Base-by-base conservation (phyloP, 192 early-diverging fungal genomes). In the Entomortierella chlamydospora region DNA sequence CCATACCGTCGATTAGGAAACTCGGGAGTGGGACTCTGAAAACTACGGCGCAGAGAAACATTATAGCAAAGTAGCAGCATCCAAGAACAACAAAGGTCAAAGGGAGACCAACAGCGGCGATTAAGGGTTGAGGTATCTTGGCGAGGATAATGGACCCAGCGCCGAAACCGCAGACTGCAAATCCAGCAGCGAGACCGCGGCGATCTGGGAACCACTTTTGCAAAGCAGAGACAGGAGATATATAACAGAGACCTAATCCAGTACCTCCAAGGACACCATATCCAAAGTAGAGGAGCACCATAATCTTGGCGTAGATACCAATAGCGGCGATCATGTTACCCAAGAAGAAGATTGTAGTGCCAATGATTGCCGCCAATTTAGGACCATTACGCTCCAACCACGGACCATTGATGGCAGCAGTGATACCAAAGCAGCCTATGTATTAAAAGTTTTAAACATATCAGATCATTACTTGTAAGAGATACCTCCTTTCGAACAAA, bases 101-200 rank as follows among this genome's bases (percentile, higher is more conserved):
- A 17, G 89, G 87, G 22, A 93, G 81, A 18, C 85, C 88, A 0
- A 86, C 78, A 34, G 72, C 25, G 2, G 86, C 85, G 70, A 94
- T 83, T 39, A 94, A 82, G 45, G 78, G 81, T 58, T 87, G 84
- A 73, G 91, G 90, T 29, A 91, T 84, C 65, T 86, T 86, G 50
- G 91, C 88, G 56, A 90, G 87, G 33, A 92, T 87, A 65, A 94
- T 88, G 29, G 89, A 87, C 0, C 93, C 93, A 41, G 87, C 90
- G 51, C 91, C 93, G 83, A 94, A 94, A 9, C 91, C 91, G 81
- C 89, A 90, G 64, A 94, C 93, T 5, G 93, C 91, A 57, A 90
- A 85, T 7, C 88, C 90, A 13, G 88, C 84, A 1, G 90, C 88
- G 1, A 89, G 64, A 3, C 90, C 90, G n/a, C 88, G 88, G 22